A percentile compares a stretch with the other conserved stretches of the same genome.
Conservation (phyloP, 768 basidiomycete genomes). For the Phaffia australis region DNA sequence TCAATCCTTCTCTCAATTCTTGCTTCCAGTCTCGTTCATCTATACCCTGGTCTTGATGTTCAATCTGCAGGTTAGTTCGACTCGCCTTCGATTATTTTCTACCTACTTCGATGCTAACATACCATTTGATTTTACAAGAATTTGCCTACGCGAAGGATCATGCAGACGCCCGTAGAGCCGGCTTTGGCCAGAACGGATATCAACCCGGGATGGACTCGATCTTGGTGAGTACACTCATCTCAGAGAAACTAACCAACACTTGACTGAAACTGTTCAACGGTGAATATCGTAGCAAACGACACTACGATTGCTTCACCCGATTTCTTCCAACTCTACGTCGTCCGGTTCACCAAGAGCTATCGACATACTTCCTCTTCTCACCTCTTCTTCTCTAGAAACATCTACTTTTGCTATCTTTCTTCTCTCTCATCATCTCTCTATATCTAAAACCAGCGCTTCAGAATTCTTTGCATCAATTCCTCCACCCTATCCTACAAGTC, state of each 20-base stretch:
- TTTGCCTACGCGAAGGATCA: background rate
- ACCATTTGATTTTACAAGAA: background rate
- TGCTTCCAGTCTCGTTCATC: background rate
- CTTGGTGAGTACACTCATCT: no score
- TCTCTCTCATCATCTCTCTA: background rate
- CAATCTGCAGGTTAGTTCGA: background rate
- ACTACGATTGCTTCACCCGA: background rate
- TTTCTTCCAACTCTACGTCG: background rate
- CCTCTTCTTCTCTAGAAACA: conserved; percentile 11
- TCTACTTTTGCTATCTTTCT: background rate
- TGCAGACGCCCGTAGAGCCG: background rate
- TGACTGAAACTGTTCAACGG: background rate
- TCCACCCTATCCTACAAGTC: background rate
- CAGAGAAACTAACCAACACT: background rate
- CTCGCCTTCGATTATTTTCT: background rate
- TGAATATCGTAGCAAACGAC: background rate
- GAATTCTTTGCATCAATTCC: conserved; percentile 8
- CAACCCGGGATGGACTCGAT: no score
- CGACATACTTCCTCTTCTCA: background rate
- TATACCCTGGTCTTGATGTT: conserved; percentile 8
- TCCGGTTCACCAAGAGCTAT: background rate
- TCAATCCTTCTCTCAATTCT: conserved; percentile 12
- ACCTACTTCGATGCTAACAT: background rate
- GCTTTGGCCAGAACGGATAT: background rate
- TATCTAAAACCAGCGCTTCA: no score